Conservation (phyloP, 164 flowering plant species). For the Cinnamomum chago region DNA sequence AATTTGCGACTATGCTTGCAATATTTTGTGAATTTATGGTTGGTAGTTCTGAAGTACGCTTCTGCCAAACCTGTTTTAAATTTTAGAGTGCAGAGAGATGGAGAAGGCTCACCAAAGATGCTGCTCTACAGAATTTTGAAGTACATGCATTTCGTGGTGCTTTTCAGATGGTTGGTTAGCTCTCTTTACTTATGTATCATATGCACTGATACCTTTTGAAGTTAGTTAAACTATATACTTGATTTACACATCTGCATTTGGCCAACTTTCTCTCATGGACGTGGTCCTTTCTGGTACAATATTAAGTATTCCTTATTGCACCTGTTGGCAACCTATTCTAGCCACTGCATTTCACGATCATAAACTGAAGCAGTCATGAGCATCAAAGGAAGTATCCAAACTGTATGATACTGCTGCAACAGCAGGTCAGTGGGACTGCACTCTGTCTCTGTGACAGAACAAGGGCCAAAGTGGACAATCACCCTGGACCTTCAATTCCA, state of each 20-base stretch:
- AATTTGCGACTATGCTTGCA: background rate
- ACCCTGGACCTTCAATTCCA: too few species aligned
- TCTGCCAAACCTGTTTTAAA: background rate
- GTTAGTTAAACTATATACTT: background rate
- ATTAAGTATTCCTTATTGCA: too few species aligned
- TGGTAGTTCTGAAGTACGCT: background rate
- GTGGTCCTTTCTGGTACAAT: too few species aligned
- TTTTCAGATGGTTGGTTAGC: constrained; percentile 66
- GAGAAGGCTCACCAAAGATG: constrained; percentile 49
- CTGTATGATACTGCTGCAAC: too few species aligned
- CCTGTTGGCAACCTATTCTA: too few species aligned
- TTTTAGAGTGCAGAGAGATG: constrained; percentile 91
- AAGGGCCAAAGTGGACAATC: too few species aligned
- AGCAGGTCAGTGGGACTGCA: too few species aligned
- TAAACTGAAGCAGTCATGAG: too few species aligned
- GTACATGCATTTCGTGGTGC: constrained; percentile 89
- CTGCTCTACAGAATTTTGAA: constrained; percentile 74
- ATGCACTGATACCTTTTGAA: background rate
- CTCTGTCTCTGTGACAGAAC: too few species aligned
- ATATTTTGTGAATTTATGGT: background rate
- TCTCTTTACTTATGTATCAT: background rate
- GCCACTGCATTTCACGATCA: too few species aligned
- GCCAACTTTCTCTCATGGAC: background rate
- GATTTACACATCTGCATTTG: background rate
- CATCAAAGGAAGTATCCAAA: too few species aligned